phyloP scores from a whole-genome alignment of 371 early-diverging fungal species.

The Zopfochytrium polystomum region DNA sequence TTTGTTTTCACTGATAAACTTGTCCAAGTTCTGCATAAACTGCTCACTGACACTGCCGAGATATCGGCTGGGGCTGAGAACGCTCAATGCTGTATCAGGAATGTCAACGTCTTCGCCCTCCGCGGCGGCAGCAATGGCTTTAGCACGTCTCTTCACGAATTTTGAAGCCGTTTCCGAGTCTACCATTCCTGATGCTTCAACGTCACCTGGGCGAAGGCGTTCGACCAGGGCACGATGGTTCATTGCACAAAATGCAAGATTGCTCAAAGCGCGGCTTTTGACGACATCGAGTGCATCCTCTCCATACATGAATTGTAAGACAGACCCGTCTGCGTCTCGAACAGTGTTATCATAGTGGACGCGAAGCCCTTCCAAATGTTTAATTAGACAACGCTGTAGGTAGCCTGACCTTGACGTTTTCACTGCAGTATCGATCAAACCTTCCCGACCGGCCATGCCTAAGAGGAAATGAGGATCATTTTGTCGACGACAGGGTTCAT shows the following conservation, averaged over 20 bases:
- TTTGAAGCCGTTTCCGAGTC: constrained; percentile 75
- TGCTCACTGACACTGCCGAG: constrained; percentile 89
- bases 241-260: constrained; percentile 91
- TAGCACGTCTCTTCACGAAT: constrained; percentile 71
- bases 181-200: constrained; percentile 56
- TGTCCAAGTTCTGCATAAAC: constrained; percentile 66
- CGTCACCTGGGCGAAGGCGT: constrained; percentile 75
- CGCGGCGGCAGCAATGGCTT: constrained; percentile 51
- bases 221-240: constrained; percentile 81
- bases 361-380: constrained; percentile 96
- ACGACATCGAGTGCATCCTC: constrained; percentile 98
- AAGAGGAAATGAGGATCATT: constrained; percentile 75
- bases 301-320: constrained; percentile 98
- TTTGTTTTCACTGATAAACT: constrained; percentile 61
- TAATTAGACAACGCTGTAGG: constrained; percentile 99
- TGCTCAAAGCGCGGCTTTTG: constrained; percentile 85
- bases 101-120: constrained; percentile 55
- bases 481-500: background rate
- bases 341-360: constrained; percentile 98
- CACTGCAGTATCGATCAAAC: constrained; percentile 99
- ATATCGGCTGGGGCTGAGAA: constrained; percentile 76
- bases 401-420: constrained; percentile 99
- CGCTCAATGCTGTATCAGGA: constrained; percentile 67
- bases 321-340: constrained; percentile 88
- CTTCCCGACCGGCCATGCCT: constrained; percentile 99